Conservation (phyloP, 345 rosid species). For the Rhizophora mangle region DNA sequence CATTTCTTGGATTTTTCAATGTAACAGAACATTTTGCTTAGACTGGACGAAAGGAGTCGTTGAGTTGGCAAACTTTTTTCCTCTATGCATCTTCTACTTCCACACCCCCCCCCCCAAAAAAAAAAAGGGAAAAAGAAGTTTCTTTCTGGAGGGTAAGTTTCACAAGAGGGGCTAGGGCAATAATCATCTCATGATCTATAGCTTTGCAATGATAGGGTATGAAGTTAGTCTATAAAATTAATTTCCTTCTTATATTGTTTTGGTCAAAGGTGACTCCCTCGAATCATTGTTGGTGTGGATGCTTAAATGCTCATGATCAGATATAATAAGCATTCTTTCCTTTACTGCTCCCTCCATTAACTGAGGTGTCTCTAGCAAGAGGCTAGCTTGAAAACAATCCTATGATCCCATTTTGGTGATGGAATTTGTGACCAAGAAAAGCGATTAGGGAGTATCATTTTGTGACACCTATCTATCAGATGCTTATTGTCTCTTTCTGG, state of each 20-base stretch:
- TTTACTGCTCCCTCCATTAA: constrained; percentile 39
- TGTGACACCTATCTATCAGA: constrained; percentile 5
- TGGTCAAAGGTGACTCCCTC: constrained; percentile 45
- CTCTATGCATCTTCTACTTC: constrained; percentile 3
- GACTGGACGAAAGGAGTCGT: constrained; percentile 11
- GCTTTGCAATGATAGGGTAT: constrained; percentile 23
- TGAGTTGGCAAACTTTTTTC: constrained; percentile 11
- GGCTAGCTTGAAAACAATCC: constrained; percentile 4
- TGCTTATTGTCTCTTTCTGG: constrained; percentile 18
- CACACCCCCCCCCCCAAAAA: not conserved
- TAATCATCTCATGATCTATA: constrained; percentile 26
- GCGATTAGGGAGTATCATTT: not conserved
- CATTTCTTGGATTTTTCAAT: constrained; percentile 17
- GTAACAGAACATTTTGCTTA: constrained; percentile 20
- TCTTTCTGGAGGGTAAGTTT: constrained; percentile 8
- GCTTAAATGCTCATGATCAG: constrained; percentile 6
- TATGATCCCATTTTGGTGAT: not conserved
- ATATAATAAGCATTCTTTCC: constrained; percentile 24
- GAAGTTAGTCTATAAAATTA: constrained; percentile 18
- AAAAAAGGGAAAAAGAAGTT: not conserved
- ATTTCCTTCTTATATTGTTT: constrained; percentile 27
- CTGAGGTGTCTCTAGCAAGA: constrained; percentile 2
- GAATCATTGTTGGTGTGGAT: constrained; percentile 42
- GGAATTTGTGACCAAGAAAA: constrained; percentile 8
- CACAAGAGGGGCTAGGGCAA: constrained; percentile 3